Evolutionary conservation across 2,329 filamentous ascomycete genomes (phyloP), one percentile per base, ranked within the genome.

Genomic region (Calonectria honghensis): DNA sequence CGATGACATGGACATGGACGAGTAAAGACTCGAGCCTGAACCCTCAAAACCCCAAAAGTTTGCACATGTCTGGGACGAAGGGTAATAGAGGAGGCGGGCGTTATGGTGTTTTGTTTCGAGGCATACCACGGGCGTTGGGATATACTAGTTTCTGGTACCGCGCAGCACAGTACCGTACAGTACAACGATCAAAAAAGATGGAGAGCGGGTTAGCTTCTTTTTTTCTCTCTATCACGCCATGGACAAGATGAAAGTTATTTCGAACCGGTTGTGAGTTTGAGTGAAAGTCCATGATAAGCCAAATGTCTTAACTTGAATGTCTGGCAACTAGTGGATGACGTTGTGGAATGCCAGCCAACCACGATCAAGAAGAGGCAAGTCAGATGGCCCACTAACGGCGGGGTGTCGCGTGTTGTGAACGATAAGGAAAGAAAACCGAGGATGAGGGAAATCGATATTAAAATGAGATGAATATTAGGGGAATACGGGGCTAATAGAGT

Each of bases 1-100:
- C 31, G 82, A 85, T 79, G 84, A 85, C 39, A 81, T 84, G 81
- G 84, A 85, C 54, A 76, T 66, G 54, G 73, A 79, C 48, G 45
- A 52, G 65, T 52, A 52, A 50, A 18, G 65, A 52, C 45, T 54
- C 50, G 65, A 50, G 41, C 65, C 65, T 37, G 20, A 37, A 27
- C 39, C 61, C 41, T 65, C 41, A 70, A 27, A 32, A 51, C 66
- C 41, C 37, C 37, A 50, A 61, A 61, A 64, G 69, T 52, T 69
- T 69, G 67, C 67, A 73, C 66, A 59, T 73, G 72, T 67, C 66
- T 41, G 66, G 61, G 66, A 73, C 64, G 61, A 73, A 70, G 67
- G 72, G 66, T 68, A 70, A 70, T 70, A 63, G 45, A 57, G 68
- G 50, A 45, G 48, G 52, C 39, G 66, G 71, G 72, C 72, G 72